Evolutionary conservation across 2,329 filamentous ascomycete species (phyloP).

Genomic region (Penicillium frequentans): DNA sequence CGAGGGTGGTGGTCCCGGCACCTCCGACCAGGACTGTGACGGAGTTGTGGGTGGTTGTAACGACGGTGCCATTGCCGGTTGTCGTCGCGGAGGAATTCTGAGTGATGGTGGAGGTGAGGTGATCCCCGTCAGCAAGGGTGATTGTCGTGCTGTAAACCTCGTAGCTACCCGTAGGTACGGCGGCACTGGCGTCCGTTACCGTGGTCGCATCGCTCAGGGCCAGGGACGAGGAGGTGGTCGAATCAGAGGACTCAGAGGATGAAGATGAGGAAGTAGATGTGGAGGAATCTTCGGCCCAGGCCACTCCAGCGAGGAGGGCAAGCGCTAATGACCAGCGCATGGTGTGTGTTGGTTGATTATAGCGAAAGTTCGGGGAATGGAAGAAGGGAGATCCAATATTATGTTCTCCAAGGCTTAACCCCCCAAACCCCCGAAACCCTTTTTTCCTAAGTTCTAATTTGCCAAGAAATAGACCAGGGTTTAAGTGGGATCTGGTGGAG

Average conservation of each 20-base stretch:
- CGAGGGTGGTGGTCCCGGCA: conserved; percentile 45
- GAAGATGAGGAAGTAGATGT: conserved; percentile 11
- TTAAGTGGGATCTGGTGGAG: neutral
- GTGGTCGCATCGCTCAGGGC: conserved; percentile 19
- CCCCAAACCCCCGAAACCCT: neutral
- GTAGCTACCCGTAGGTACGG: conserved; percentile 41
- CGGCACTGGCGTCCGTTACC: conserved; percentile 20
- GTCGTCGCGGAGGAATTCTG: conserved; percentile 22
- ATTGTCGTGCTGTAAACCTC: conserved; percentile 40
- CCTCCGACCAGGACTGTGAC: conserved; percentile 42
- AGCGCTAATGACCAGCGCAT: conserved; percentile 20
- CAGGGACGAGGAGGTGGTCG: conserved; percentile 1
- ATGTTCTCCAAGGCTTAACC: neutral
- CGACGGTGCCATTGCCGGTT: conserved; percentile 29
- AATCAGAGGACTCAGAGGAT: conserved; percentile 7
- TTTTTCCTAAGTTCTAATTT: neutral
- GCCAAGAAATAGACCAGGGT: neutral
- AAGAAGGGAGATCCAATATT: neutral
- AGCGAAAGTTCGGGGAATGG: neutral
- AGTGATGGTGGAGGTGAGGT: conserved; percentile 35
- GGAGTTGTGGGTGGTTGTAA: conserved; percentile 37
- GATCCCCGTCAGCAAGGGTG: conserved; percentile 24
- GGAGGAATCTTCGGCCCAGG: conserved; percentile 5
- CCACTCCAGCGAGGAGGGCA: conserved; percentile 14
- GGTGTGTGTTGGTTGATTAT: neutral